Base-by-base conservation (phyloP, 2,329 filamentous ascomycete species). In the Dissoconium aciculare region DNA sequence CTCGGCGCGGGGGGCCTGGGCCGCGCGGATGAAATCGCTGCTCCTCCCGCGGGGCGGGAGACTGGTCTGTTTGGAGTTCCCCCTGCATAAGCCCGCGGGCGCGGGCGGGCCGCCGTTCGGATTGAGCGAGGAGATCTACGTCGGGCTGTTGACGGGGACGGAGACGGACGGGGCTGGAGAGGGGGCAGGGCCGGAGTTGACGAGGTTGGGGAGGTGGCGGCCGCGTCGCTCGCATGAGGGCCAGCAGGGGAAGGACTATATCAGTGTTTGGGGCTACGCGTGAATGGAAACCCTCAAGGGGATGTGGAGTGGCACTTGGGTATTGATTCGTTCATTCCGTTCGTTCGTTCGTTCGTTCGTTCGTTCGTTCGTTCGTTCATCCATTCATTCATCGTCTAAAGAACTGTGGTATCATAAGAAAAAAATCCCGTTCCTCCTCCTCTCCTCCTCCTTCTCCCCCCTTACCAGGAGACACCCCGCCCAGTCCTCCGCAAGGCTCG, bases 51-150 rank as follows among this genome's bases (percentile, higher is more conserved):
- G 52, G 3, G 69, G 69, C 4, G n/a, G n/a, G n/a, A 56, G 59
- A 28, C 57, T 76, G 32, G 60, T 76, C 28, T 75, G 71, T 55
- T 66, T 92, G 38, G 82, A 92, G 51, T 91, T 78, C 51, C 83
- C 83, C 6, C 72, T 76, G 1, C 66, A 70, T 38, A 89, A 85
- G 52, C 64, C 71, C 25, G 66, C 75, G 6, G 62, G 61, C 8
- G 62, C 66, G 6, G 64, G 64, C 6, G 82, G 83, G 0, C 82
- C 83, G 9, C 82, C 83, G 2, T 85, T 71, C 64, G 71, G 74
- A 5, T 56, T 81, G 24, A 68, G 71, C 9, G 67, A 78, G 1
- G 67, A 72, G 37, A 68, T 79, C 15, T 89, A 91, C 53, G 59
- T 73, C 45, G 74, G 72, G 38, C 73, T 87, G 43, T 63, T 92